Conservation (phyloP, 176 grass and related monocot genomes). For the Leersia perrieri region DNA sequence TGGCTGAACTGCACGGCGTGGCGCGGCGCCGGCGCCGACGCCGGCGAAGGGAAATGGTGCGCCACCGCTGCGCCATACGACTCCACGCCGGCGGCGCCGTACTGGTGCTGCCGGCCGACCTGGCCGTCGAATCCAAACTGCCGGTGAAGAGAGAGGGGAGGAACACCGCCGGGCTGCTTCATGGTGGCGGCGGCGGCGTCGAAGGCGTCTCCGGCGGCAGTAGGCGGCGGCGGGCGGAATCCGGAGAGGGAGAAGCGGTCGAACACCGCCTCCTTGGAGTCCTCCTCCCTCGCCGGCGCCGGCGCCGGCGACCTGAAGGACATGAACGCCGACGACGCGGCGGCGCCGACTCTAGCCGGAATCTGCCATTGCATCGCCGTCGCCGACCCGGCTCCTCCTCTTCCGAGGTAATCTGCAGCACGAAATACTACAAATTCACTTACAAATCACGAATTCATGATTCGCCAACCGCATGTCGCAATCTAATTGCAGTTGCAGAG, state of each 20-base stretch:
- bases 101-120: conserved; percentile 25
- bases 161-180: too few relatives aligned
- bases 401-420: conserved; percentile 40
- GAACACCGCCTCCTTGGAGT: conserved; percentile 15
- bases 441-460: not conserved
- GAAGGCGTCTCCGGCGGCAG: too few relatives aligned
- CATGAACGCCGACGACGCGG: conserved; percentile 42
- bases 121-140: conserved; percentile 13
- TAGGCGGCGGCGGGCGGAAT: conserved; percentile 39
- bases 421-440: not conserved
- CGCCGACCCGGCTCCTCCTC: not conserved
- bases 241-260: conserved; percentile 58
- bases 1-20: conserved; percentile 28
- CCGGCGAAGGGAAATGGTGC: conserved; percentile 33
- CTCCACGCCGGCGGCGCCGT: not conserved
- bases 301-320: conserved; percentile 32
- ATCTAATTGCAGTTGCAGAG: not conserved
- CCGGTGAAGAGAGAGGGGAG: conserved; percentile 32
- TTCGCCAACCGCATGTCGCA: not conserved
- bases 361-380: conserved; percentile 59
- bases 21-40: conserved; percentile 15
- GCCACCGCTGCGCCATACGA: conserved; percentile 15
- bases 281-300: conserved; percentile 29
- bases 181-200: not conserved
- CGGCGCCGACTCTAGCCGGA: conserved; percentile 24